Evolutionary conservation across 2,329 filamentous ascomycete genomes (phyloP).

Genomic region (Rutstroemia sydowiana): DNA sequence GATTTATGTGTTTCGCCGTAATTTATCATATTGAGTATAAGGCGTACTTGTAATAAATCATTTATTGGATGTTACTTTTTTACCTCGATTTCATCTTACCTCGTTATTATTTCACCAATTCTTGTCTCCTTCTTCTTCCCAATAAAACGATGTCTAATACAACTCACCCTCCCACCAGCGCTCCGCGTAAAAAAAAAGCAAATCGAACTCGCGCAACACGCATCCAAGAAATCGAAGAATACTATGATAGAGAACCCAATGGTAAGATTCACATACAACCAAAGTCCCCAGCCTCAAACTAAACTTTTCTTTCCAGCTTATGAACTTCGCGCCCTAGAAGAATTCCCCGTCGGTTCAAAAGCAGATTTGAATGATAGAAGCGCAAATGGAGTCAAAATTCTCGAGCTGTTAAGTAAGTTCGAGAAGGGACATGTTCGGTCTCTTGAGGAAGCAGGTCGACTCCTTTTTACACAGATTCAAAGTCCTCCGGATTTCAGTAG

Average conservation of each 20-base stretch:
- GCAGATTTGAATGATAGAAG: not conserved
- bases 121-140: too few species aligned
- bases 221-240: not conserved
- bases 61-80: too few species aligned
- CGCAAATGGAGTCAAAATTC: constrained; percentile 2
- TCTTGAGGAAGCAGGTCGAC: constrained; percentile 12
- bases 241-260: not conserved
- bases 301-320: not conserved
- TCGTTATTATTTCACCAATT: too few species aligned
- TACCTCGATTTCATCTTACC: too few species aligned
- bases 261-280: not conserved
- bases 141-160: too few species aligned
- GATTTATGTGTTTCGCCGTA: too few species aligned
- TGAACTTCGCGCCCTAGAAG: not conserved
- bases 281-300: not conserved
- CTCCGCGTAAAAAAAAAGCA: too few species aligned
- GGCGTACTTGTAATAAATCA: too few species aligned
- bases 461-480: constrained; percentile 7
- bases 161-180: too few species aligned
- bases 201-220: not conserved
- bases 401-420: constrained; percentile 2
- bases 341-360: constrained; percentile 1
- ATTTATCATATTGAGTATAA: too few species aligned
- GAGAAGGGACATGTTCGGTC: constrained; percentile 3
- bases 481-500: not conserved